Base-by-base conservation (phyloP, 768 basidiomycete genomes). In the Pulveroboletus sp. region DNA sequence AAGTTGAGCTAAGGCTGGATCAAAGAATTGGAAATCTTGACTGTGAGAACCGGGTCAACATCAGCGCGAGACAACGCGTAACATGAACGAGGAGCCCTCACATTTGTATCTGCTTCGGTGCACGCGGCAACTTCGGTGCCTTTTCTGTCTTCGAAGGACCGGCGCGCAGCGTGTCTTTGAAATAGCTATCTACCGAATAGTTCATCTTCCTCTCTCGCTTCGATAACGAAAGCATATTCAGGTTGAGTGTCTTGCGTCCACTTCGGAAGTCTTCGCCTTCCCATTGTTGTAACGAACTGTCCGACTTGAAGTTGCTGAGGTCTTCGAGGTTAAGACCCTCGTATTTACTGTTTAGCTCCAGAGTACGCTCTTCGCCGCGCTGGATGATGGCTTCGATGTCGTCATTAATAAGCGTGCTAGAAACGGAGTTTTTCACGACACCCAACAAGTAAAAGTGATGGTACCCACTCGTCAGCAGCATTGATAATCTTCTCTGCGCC, bases 401-500 rank as follows among this genome's bases (percentile, higher is more conserved):
- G 27, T 85, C 90, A 55, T 93, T 85, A 56, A 94, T 77, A 52
- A 87, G 64, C 47, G 85, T 67, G 34, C 91, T 94, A 49, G 24
- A 14, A 5, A 34, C 25, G 20, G 14, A 27, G 7, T 35, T 49
- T 8, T 58, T 27, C 40, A 45, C 17, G 16, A 48, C 17, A 24
- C 40, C 20, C 12, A 31, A 10, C 2, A 16, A 24, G 49, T 34
- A 25, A 5, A 19, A 1, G 16, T 33, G 32, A 35, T 10, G 12
- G 11, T 12, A 70, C 86, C 52, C 48, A 92, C 90, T 83, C 81
- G 13, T 89, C 85, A 0, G 69, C 66, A 4, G 84, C 73, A 62
- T 87, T 95, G 66, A 98, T 94, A 48, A 99, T 97, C 68, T 92
- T 89, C 66, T 98, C 95, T 0, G 94, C 95, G 17, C 97, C 95